Base-by-base conservation (phyloP, 371 early-diverging fungal species). In the Rozella allomycis region DNA sequence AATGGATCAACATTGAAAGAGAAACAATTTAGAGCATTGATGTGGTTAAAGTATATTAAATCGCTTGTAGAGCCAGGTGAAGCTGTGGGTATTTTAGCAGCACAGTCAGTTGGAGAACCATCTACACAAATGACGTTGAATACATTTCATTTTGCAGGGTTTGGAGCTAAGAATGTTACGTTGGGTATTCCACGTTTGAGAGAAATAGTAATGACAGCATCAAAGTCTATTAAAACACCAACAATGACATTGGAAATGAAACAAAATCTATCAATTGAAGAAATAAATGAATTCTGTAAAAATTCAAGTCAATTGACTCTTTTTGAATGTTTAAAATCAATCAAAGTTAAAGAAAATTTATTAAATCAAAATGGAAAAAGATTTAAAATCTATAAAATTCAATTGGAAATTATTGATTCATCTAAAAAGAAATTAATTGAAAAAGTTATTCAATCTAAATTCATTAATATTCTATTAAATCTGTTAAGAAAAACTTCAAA, bases 121-220 rank as follows among this genome's bases (percentile, higher is more conserved):
- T 88, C 90, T 21, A 99, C 99, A 6, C 98, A 99, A 54, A 99
- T 99, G 99, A 99, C 99, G 16, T 63, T 99, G 28, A 99, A 99
- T 62, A 99, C 99, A 37, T 99, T 99, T 79, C 99, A 99, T 64
- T 82, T 97, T 64, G 99, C 99, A 40, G 99, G 99, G 36, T 90
- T 91, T 46, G 99, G 97, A 57, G 94, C 91, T 43, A 45, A 43
- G 20, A 97, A 97, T 41, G 74, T 79, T 13, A 99, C 99, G 0
- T 74, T 99, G 29, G 99, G 99, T 72, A 97, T 99, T 47, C 99
- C 99, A 17, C 83, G 99, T 65, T 67, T 99, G 31, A 78, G 94
- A 49, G 99, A 99, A 69, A 90, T 99, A 41, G 77, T 99, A 47
- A 96, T 98, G 93, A 86, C 88, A 1, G 97, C 97, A 12, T 83